Evolutionary conservation across 1,139 yeast genomes (phyloP).

Genomic region (Lodderomyces theae): DNA sequence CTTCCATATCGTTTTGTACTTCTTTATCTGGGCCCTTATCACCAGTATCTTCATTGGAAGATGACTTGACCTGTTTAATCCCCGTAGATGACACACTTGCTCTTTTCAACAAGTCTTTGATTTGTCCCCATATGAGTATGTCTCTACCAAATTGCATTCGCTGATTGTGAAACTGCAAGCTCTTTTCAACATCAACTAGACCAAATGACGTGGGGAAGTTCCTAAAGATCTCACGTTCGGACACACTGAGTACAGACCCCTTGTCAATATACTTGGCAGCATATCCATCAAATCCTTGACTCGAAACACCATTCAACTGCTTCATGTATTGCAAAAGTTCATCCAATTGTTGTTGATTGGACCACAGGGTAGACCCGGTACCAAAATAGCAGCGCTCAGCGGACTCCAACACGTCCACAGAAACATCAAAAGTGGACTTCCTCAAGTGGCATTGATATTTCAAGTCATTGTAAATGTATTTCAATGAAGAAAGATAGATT

Average conservation of each 20-base stretch:
- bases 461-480: conserved; percentile 62
- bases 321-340: conserved; percentile 32
- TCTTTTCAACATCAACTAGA: conserved; percentile 22
- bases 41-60: not conserved
- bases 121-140: conserved; percentile 21
- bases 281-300: conserved; percentile 16
- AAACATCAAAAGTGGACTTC: conserved; percentile 15
- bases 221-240: conserved; percentile 9
- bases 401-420: conserved; percentile 18
- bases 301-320: conserved; percentile 22
- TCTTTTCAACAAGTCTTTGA: conserved; percentile 13
- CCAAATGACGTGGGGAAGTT: conserved; percentile 31
- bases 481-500: conserved; percentile 55
- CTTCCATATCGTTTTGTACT: conserved; percentile 1
- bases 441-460: conserved; percentile 50
- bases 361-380: conserved; percentile 27
- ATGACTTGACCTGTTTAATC: too few relatives aligned
- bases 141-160: conserved; percentile 18
- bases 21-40: not conserved
- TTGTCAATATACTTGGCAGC: conserved; percentile 12
- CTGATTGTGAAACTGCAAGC: conserved; percentile 6
- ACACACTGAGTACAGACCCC: not conserved
- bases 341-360: conserved; percentile 31
- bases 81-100: not conserved
- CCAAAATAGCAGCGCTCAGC: conserved; percentile 15